These are phyloP conservation scores for Euphorbia tirucalli DNA, from an alignment of 345 rosid genomes.

Conservation along the genomic window DNA sequence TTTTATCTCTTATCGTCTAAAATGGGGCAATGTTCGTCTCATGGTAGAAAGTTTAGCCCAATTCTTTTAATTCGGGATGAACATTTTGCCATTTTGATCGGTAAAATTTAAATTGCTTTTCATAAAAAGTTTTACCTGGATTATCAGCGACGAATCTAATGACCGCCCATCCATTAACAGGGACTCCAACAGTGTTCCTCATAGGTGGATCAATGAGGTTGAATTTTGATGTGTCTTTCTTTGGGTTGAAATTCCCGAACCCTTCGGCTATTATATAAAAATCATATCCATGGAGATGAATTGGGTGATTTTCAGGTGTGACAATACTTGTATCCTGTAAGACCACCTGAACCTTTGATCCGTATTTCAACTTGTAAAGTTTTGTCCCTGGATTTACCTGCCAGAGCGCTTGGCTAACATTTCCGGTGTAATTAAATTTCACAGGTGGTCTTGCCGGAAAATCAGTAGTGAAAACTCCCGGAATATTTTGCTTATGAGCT, in stretches of 20 bases:
- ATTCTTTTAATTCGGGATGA: no score
- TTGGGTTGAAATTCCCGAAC: constrained; percentile 80
- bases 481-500: constrained; percentile 60
- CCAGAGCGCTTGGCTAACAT: constrained; percentile 61
- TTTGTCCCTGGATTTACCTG: constrained; percentile 72
- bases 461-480: constrained; percentile 79
- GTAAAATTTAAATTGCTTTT: no score
- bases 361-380: constrained; percentile 62
- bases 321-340: constrained; percentile 80
- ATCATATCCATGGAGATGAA: constrained; percentile 94
- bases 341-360: constrained; percentile 76
- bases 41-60: no score
- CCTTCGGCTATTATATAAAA: constrained; percentile 82
- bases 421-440: constrained; percentile 77
- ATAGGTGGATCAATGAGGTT: constrained; percentile 89
- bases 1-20: no score
- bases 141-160: constrained; percentile 91
- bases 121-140: constrained; percentile 51
- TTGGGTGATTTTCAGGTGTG: constrained; percentile 84
- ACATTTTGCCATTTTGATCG: no score
- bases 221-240: constrained; percentile 61
- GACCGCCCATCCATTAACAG: constrained; percentile 85
- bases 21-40: no score
- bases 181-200: constrained; percentile 80
- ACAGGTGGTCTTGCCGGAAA: constrained; percentile 70